Conservation (phyloP, 1,139 yeast genomes). For the Candida sp. region DNA sequence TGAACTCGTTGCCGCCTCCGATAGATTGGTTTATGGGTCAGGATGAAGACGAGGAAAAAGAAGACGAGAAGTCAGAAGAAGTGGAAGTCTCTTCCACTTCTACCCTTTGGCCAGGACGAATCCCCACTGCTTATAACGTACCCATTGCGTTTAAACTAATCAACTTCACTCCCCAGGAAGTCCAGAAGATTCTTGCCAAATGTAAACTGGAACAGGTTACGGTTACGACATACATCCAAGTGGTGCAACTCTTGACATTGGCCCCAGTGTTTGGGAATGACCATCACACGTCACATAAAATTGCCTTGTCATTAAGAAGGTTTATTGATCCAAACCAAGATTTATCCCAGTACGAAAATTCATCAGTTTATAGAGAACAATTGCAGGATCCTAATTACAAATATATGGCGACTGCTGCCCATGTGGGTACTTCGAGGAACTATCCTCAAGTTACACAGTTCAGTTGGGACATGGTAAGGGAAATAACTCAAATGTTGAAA, state of each 20-base stretch:
- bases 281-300: constrained; percentile 20
- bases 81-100: constrained; percentile 9
- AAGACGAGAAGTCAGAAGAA: too few relatives aligned
- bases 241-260: constrained; percentile 23
- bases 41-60: constrained; percentile 5
- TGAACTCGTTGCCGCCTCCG: constrained; percentile 34
- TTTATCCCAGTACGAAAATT: not conserved
- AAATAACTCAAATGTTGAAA: constrained; percentile 17
- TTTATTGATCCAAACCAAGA: constrained; percentile 16
- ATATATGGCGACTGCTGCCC: constrained; percentile 33
- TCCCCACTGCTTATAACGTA: constrained; percentile 11
- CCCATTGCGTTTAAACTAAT: constrained; percentile 28
- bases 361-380: constrained; percentile 12
- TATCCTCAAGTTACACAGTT: constrained; percentile 28
- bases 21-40: constrained; percentile 19
- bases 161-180: constrained; percentile 23
- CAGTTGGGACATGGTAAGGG: constrained; percentile 32
- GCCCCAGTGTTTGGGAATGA: constrained; percentile 24
- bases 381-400: constrained; percentile 19
- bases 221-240: constrained; percentile 31
- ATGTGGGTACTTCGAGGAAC: constrained; percentile 27
- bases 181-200: constrained; percentile 18
- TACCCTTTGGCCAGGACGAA: constrained; percentile 31
- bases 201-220: constrained; percentile 32
- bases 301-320: constrained; percentile 36